These are phyloP conservation scores for Chlamydomonas schloesseri DNA, from an alignment of 139 green algal genomes.

Conservation along the genomic window DNA sequence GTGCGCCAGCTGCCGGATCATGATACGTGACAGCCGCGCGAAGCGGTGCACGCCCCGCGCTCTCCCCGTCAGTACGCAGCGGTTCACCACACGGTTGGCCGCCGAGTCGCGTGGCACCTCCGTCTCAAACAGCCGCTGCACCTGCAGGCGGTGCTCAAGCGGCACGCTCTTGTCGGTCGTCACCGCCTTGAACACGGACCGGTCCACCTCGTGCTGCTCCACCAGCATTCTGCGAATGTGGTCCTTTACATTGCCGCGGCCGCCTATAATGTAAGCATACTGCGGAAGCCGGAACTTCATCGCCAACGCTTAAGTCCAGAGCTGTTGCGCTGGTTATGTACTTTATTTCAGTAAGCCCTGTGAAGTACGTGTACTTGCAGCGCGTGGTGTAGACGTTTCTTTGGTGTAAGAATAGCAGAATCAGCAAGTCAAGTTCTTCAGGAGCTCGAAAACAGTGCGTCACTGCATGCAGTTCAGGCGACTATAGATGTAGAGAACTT, in stretches of 20 bases:
- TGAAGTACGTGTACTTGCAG: no score
- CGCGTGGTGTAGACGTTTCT: no score
- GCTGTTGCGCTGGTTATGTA: not conserved
- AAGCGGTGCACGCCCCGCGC: conserved; percentile 54
- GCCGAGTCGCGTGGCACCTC: conserved; percentile 64
- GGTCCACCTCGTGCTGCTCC: conserved; percentile 66
- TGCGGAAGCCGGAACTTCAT: conserved; percentile 39
- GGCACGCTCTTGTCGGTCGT: conserved; percentile 61
- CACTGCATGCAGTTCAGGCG: no score
- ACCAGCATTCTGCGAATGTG: conserved; percentile 60
- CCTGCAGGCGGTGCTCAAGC: conserved; percentile 64
- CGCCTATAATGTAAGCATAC: conserved; percentile 4
- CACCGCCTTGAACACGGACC: conserved; percentile 66
- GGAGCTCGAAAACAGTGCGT: no score
- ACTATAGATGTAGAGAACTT: no score
- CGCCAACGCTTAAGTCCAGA: no score
- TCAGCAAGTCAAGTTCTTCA: no score
- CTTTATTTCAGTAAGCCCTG: no score
- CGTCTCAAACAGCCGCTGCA: conserved; percentile 72
- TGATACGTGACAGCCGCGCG: conserved; percentile 64
- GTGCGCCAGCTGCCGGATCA: conserved; percentile 68
- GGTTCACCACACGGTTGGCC: conserved; percentile 60
- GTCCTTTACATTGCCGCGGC: conserved; percentile 48
- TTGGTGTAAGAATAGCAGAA: no score
- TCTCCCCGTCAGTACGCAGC: conserved; percentile 68